A percentile compares a stretch with the other conserved stretches of the same genome.
Evolutionary conservation across 495 filamentous ascomycete genomes (phyloP).

Genomic region (Apiosordaria backusii): DNA sequence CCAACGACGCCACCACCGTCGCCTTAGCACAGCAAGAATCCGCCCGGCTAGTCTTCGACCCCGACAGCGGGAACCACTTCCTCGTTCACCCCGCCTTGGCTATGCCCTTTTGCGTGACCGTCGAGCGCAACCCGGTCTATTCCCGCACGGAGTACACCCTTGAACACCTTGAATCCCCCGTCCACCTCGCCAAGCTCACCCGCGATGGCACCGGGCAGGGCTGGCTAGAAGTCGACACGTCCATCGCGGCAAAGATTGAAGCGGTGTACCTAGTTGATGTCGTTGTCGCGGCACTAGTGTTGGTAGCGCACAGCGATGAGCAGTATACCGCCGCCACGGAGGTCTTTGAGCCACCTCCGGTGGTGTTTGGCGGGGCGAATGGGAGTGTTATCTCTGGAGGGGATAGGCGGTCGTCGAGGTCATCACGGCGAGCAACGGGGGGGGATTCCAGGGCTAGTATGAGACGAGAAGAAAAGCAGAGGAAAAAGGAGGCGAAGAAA

Average conservation of each 20-base stretch:
- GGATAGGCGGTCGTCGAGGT: slow-evolving; percentile 18
- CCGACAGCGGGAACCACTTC: slow-evolving; percentile 59
- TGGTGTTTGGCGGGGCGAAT: slow-evolving; percentile 21
- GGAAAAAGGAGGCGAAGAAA: slow-evolving; percentile 24
- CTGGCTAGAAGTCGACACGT: slow-evolving; percentile 52
- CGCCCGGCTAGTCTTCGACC: slow-evolving; percentile 67
- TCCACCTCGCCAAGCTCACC: slow-evolving; percentile 47
- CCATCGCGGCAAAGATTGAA: slow-evolving; percentile 47
- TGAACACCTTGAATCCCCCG: slow-evolving; percentile 57
- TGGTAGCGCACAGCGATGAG: slow-evolving; percentile 64
- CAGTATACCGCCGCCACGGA: slow-evolving; percentile 40
- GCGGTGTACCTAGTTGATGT: slow-evolving; percentile 76
- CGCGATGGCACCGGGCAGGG: slow-evolving; percentile 51
- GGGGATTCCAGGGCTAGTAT: slow-evolving; percentile 21
- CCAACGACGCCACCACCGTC: slow-evolving; percentile 57
- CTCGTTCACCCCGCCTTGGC: slow-evolving; percentile 67
- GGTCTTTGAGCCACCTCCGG: slow-evolving; percentile 52
- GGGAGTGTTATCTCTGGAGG: slow-evolving; percentile 13
- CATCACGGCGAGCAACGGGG: slow-evolving; percentile 29
- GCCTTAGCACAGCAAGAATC: slow-evolving; percentile 68
- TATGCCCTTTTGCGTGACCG: slow-evolving; percentile 53
- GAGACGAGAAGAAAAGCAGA: slow-evolving; percentile 17
- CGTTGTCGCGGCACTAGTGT: slow-evolving; percentile 60
- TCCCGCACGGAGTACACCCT: slow-evolving; percentile 58
- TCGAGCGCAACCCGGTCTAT: slow-evolving; percentile 49